Percentiles rank a stretch among this genome's conserved stretches.
Evolutionary conservation across 1,139 yeast species (phyloP).

Genomic region (Blastobotrys raffinosifermentans): DNA sequence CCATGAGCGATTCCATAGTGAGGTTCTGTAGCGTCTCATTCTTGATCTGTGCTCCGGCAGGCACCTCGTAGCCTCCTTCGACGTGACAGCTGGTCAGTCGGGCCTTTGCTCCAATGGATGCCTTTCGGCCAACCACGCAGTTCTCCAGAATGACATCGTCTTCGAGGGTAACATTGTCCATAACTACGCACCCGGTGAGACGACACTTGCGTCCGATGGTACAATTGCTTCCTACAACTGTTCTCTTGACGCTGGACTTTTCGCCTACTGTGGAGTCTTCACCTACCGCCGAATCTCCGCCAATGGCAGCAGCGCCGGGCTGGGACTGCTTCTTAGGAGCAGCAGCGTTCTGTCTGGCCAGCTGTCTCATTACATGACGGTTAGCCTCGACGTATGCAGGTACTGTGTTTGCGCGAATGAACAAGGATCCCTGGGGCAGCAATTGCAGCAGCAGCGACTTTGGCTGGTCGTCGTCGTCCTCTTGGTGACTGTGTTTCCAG

Average conservation of each 20-base stretch:
- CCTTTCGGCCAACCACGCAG: slow-evolving; percentile 74
- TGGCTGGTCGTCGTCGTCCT: slow-evolving; percentile 50
- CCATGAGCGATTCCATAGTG: slow-evolving; percentile 44
- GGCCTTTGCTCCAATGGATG: slow-evolving; percentile 42
- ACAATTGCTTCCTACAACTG: slow-evolving; percentile 76
- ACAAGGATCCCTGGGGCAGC: slow-evolving; percentile 42
- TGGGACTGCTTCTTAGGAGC: slow-evolving; percentile 19
- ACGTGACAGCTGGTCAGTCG: slow-evolving; percentile 63
- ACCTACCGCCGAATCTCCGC: slow-evolving; percentile 80
- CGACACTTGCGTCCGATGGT: slow-evolving; percentile 79
- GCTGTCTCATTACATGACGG: slow-evolving; percentile 59
- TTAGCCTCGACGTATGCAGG: slow-evolving; percentile 90
- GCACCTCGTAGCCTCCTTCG: slow-evolving; percentile 70
- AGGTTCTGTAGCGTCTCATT: slow-evolving; percentile 76
- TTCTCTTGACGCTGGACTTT: slow-evolving; percentile 75
- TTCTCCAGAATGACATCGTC: slow-evolving; percentile 76
- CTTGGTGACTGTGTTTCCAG: slow-evolving; percentile 70
- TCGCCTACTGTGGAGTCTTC: slow-evolving; percentile 56
- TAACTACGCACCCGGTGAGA: slow-evolving; percentile 75
- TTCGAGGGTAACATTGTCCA: slow-evolving; percentile 64
- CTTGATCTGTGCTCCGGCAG: slow-evolving; percentile 54
- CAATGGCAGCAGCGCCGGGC: slow-evolving; percentile 67
- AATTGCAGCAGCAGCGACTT: slow-evolving; percentile 9
- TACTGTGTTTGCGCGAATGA: slow-evolving; percentile 70
- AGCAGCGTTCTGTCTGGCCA: slow-evolving; percentile 23